A percentile compares a stretch with the other conserved stretches of the same genome.
Conservation (phyloP, 805 yeast genomes). For the Sungouiozyma intestinalis region DNA sequence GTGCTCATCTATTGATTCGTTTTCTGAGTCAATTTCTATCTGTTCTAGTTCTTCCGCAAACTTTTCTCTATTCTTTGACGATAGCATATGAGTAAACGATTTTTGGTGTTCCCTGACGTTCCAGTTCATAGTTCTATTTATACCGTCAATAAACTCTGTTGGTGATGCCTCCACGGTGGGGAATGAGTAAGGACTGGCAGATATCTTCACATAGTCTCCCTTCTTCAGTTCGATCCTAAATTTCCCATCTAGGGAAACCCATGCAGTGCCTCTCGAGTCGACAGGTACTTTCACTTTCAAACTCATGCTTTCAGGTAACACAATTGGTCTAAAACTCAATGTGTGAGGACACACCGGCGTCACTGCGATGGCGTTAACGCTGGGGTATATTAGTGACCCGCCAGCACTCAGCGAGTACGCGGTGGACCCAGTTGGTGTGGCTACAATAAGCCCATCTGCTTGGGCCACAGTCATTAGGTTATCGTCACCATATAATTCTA, state of each 20-base stretch:
- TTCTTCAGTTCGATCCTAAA: conserved; percentile 64
- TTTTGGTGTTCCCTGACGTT: conserved; percentile 81
- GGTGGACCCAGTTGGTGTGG: conserved; percentile 93
- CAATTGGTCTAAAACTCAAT: conserved; percentile 78
- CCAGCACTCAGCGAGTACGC: conserved; percentile 93
- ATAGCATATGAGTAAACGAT: conserved; percentile 40
- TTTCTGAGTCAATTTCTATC: background rate
- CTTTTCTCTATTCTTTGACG: conserved; percentile 11
- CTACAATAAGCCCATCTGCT: conserved; percentile 85
- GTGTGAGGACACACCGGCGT: conserved; percentile 96
- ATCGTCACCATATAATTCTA: conserved; percentile 82
- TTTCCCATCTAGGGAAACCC: conserved; percentile 94
- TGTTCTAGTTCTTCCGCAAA: conserved; percentile 6
- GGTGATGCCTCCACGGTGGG: conserved; percentile 75
- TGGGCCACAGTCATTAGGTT: conserved; percentile 76
- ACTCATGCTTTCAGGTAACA: conserved; percentile 86
- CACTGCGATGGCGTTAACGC: conserved; percentile 82
- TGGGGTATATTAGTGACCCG: conserved; percentile 88
- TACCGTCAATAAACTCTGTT: conserved; percentile 73
- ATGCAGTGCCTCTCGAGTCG: conserved; percentile 76
- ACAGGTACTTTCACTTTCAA: conserved; percentile 72
- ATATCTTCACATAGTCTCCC: conserved; percentile 77
- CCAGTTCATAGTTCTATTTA: conserved; percentile 83
- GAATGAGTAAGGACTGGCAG: conserved; percentile 82
- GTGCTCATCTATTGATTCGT: conserved; percentile 5